Percentiles rank a stretch among this genome's conserved stretches.
phyloP scores from a whole-genome alignment of 768 basidiomycete species.

The Bullera alba region DNA sequence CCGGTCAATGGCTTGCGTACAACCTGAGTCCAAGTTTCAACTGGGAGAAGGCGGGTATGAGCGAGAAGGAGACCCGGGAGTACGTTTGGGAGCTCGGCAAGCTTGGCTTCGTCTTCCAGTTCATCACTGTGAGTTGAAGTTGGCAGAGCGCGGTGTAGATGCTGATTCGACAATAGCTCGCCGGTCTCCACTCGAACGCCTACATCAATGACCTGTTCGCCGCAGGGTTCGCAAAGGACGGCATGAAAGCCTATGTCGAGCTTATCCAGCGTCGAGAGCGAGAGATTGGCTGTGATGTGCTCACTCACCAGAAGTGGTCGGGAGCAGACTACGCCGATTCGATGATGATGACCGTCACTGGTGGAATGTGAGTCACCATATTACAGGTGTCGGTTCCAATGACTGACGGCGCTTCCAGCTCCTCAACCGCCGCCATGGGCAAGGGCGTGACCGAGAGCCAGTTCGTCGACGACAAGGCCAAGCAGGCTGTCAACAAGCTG shows the following conservation, averaged over 20 bases:
- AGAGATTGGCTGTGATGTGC: slow-evolving; percentile 88
- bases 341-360: slow-evolving; percentile 90
- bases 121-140: slow-evolving; percentile 48
- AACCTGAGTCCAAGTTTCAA: slow-evolving; percentile 78
- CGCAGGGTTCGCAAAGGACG: slow-evolving; percentile 76
- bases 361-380: slow-evolving; percentile 58
- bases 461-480: slow-evolving; percentile 50
- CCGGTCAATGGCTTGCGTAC: slow-evolving; percentile 92
- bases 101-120: slow-evolving; percentile 97
- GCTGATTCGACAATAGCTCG: slow-evolving; percentile 58
- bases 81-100: slow-evolving; percentile 91
- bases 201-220: slow-evolving; percentile 95
- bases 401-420: slow-evolving; percentile 43
- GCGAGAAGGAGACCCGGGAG: slow-evolving; percentile 69
- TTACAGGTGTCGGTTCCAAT: neutral
- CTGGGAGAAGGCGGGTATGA: slow-evolving; percentile 72
- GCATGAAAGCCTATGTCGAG: slow-evolving; percentile 99
- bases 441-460: slow-evolving; percentile 88
- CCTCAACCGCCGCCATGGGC: slow-evolving; percentile 99
- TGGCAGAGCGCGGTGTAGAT: neutral
- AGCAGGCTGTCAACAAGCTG: slow-evolving; percentile 21
- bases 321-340: slow-evolving; percentile 89
- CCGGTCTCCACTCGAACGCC: slow-evolving; percentile 91
- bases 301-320: slow-evolving; percentile 98
- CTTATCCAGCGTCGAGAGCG: slow-evolving; percentile 85